Conservation (phyloP, 352 stramenopile genomes). For the Aphanomyces stellatus region DNA sequence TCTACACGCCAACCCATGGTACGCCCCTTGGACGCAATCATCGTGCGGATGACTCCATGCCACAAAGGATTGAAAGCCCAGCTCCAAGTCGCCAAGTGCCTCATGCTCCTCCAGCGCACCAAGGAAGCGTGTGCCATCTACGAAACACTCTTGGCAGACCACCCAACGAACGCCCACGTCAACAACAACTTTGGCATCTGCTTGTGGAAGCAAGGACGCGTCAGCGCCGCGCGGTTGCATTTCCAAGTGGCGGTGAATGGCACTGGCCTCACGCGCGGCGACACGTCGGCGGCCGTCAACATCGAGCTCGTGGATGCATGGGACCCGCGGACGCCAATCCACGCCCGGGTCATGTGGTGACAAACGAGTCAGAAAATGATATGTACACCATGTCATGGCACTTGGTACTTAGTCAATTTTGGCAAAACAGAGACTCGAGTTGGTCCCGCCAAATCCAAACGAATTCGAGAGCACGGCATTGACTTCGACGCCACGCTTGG, state of each 20-base stretch:
- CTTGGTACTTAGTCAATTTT: constrained; percentile 26
- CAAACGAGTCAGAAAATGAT: too few species aligned
- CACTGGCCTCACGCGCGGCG: not conserved
- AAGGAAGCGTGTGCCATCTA: not conserved
- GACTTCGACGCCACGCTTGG: not conserved
- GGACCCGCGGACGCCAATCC: not conserved
- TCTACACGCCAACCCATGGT: not conserved
- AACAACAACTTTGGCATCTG: constrained; percentile 2
- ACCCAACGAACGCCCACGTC: not conserved
- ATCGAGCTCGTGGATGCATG: not conserved
- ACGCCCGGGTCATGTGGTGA: not conserved
- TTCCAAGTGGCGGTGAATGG: not conserved
- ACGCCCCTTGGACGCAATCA: too few species aligned
- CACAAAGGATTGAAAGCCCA: not conserved
- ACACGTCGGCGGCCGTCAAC: not conserved
- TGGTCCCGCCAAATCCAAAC: constrained; percentile 97
- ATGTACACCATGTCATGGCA: not conserved
- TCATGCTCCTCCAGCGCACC: not conserved
- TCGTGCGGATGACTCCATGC: too few species aligned
- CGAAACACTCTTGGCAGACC: not conserved
- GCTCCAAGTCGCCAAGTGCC: constrained; percentile 1
- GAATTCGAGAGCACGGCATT: constrained; percentile 90
- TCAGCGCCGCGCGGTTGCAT: not conserved
- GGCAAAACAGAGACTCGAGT: constrained; percentile 78
- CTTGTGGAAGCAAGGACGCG: not conserved